Evolutionary conservation across 2,329 filamentous ascomycete species (phyloP), one percentile per base, ranked within the genome.

Genomic region (Didymella pinodella): DNA sequence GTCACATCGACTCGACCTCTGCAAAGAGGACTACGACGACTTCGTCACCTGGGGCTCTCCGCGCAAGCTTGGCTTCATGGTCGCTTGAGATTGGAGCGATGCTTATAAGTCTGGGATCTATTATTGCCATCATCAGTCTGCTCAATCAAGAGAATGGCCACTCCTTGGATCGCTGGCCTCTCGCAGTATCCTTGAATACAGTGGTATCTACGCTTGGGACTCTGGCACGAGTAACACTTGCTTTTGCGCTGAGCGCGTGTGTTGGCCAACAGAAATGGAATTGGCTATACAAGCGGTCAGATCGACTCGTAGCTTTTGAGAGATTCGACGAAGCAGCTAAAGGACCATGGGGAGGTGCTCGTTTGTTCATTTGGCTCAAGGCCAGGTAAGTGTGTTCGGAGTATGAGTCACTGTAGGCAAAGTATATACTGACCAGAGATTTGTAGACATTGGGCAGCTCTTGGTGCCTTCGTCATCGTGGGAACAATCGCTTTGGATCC

Each of bases 251-350:
- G 8, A 62, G 54, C 32, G 48, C 62, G 2, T 65, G 64, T 20
- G 49, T 66, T 14, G 60, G 64, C 2, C 64, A 66, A 28, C 53
- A 57, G 7, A 63, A 65, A 22, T 65, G 62, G 60, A 53, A 18
- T 11, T 66, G 64, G 64, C 14, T 65, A 2, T 10, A 18, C 0
- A 44, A 31, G n/a, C 58, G 32, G 4, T 22, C 57, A 14, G 64
- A 59, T 4, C 32, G n/a, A 1, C 18, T 65, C 0, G n/a, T 32
- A 0, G 50, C 53, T 1, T 65, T 57, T 10, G 55, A 61, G 14
- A 55, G 56, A 20, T 65, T 66, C 16, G 64, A 66, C 20, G 62
- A 62, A 53, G 63, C 62, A 11, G 59, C 49, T n/a, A 54, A 58
- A n/a, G 58, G 64, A 0, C 60, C 62, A 8, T 62, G 52, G 60